Percentiles rank a stretch among this genome's conserved stretches.
Conservation (phyloP, 768 basidiomycete genomes). For the Rhodosporidiobolus odoratus region DNA sequence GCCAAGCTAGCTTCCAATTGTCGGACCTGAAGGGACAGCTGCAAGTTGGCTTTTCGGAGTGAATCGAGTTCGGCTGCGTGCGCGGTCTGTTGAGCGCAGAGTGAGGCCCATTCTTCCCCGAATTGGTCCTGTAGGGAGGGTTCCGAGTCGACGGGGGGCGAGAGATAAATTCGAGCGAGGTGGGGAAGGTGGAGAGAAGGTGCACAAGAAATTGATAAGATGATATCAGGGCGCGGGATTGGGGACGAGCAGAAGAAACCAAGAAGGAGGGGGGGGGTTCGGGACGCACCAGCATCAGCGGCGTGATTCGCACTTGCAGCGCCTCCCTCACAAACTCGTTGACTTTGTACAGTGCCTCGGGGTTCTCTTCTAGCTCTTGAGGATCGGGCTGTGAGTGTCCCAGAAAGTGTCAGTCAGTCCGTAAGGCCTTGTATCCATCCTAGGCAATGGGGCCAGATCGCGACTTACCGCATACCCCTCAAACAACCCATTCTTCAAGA, state of each 20-base stretch:
- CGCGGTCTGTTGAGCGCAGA: slow-evolving; percentile 54
- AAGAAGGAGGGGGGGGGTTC: background rate
- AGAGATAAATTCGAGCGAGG: background rate
- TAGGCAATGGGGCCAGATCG: slow-evolving; percentile 37
- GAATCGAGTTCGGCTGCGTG: slow-evolving; percentile 78
- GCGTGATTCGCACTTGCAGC: slow-evolving; percentile 76
- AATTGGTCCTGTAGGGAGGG: slow-evolving; percentile 28
- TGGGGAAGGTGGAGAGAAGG: background rate
- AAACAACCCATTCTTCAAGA: slow-evolving; percentile 72
- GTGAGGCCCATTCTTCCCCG: slow-evolving; percentile 33
- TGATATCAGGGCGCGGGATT: background rate
- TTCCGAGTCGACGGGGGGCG: too few relatives aligned
- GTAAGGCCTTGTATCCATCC: slow-evolving; percentile 10
- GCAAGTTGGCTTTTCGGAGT: slow-evolving; percentile 71
- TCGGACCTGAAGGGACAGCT: slow-evolving; percentile 71
- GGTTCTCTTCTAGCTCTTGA: slow-evolving; percentile 45
- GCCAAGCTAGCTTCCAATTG: slow-evolving; percentile 70
- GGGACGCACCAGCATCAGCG: slow-evolving; percentile 74
- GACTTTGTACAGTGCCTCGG: slow-evolving; percentile 55
- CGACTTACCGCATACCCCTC: slow-evolving; percentile 63
- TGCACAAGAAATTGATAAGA: too few relatives aligned
- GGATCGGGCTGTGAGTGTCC: slow-evolving; percentile 13
- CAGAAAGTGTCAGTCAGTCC: slow-evolving; percentile 9
- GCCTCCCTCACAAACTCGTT: slow-evolving; percentile 85
- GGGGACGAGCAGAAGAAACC: background rate